Conservation (phyloP, 2,329 filamentous ascomycete species). For the Camillea tinctor region DNA sequence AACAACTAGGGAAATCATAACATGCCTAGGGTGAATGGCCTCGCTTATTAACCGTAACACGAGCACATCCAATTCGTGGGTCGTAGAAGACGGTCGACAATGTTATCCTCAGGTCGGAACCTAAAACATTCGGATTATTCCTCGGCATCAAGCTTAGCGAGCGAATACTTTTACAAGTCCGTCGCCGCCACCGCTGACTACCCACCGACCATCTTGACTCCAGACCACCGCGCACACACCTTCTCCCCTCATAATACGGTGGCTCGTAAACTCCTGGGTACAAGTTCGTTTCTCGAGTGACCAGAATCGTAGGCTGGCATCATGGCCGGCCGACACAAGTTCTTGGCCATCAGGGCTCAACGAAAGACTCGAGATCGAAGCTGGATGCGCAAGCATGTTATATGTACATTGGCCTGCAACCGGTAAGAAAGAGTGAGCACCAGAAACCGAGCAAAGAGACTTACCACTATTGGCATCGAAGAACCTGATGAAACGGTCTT, state of each 20-base stretch:
- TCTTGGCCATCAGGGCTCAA: slow-evolving; percentile 92
- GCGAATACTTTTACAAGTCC: slow-evolving; percentile 92
- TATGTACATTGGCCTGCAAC: slow-evolving; percentile 95
- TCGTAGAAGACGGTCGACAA: background rate
- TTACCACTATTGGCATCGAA: slow-evolving; percentile 98
- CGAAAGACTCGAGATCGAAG: slow-evolving; percentile 86
- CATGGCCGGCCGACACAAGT: slow-evolving; percentile 92
- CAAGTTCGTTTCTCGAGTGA: slow-evolving; percentile 92
- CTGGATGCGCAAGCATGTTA: slow-evolving; percentile 95
- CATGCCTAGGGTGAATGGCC: background rate
- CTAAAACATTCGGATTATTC: background rate
- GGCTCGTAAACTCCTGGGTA: slow-evolving; percentile 90
- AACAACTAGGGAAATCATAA: background rate
- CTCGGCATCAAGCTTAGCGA: slow-evolving; percentile 36
- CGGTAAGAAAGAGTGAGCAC: background rate
- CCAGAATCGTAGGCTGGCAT: slow-evolving; percentile 96
- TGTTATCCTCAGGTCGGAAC: background rate
- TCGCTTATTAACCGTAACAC: background rate
- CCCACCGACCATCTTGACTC: slow-evolving; percentile 93
- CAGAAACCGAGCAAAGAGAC: slow-evolving; percentile 36
- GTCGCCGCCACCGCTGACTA: slow-evolving; percentile 91
- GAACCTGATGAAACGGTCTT: slow-evolving; percentile 93
- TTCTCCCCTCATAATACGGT: slow-evolving; percentile 92
- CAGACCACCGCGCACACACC: slow-evolving; percentile 93
- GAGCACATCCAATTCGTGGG: background rate